These are phyloP conservation scores for Parietaria judaica DNA, from an alignment of 306 rosid species.

Conservation along the genomic window DNA sequence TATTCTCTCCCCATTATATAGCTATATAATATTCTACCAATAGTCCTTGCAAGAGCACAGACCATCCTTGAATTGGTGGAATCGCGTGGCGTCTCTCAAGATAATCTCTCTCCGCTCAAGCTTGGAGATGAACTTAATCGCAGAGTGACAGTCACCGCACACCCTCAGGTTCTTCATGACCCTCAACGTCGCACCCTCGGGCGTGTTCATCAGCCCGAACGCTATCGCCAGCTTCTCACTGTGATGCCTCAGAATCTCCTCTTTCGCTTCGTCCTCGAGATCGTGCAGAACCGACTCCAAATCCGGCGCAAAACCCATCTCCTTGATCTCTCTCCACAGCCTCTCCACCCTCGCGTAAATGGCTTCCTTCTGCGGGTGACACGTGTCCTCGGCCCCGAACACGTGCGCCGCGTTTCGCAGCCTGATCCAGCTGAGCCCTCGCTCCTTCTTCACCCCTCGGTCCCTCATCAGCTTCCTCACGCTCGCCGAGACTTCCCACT, in stretches of 20 bases:
- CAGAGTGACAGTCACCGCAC: constrained; percentile 73
- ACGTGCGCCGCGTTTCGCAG: constrained; percentile 59
- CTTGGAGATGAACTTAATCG: constrained; percentile 78
- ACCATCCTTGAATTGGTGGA: constrained; percentile 83
- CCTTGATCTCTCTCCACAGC: constrained; percentile 76
- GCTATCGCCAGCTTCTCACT: constrained; percentile 82
- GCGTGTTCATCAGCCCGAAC: constrained; percentile 65
- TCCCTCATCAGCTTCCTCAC: constrained; percentile 79
- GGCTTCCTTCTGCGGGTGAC: constrained; percentile 65
- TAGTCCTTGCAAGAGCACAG: constrained; percentile 75
- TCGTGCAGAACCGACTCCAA: constrained; percentile 56
- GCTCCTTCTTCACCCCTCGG: constrained; percentile 72
- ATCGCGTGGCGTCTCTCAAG: constrained; percentile 67
- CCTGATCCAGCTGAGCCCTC: constrained; percentile 82
- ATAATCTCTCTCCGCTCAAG: constrained; percentile 75
- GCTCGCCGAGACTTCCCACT: constrained; percentile 79
- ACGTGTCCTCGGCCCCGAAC: constrained; percentile 69
- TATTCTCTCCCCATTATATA: too few species aligned
- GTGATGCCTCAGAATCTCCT: constrained; percentile 62
- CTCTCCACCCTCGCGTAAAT: constrained; percentile 53
- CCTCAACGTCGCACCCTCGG: constrained; percentile 47
- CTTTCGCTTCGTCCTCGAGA: constrained; percentile 69
- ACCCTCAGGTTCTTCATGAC: constrained; percentile 87
- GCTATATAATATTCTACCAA: constrained; percentile 34
- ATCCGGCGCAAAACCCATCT: constrained; percentile 59